Evolutionary conservation across 2,329 filamentous ascomycete species (phyloP).

Genomic region (Alternaria hordeiaustralica): DNA sequence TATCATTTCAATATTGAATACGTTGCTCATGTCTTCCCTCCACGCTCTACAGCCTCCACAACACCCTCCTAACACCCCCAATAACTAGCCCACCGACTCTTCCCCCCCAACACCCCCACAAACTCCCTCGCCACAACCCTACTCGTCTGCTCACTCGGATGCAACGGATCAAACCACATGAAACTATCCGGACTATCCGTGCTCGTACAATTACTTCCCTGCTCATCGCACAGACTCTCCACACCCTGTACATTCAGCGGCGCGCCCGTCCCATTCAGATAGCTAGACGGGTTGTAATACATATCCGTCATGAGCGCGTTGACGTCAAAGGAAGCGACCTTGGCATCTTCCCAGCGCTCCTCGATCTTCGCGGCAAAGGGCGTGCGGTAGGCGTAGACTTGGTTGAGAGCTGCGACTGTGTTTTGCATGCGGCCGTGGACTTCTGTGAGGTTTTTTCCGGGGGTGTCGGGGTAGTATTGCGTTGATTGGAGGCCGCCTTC

Average conservation of each 20-base stretch:
- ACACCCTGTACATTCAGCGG: constrained; percentile 68
- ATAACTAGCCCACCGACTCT: constrained; percentile 55
- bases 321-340: constrained; percentile 71
- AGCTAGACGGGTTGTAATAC: constrained; percentile 64
- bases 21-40: neutral
- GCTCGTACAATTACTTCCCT: constrained; percentile 47
- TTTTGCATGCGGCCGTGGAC: constrained; percentile 61
- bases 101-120: constrained; percentile 60
- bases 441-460: constrained; percentile 56
- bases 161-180: constrained; percentile 76
- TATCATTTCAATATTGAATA: neutral
- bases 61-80: constrained; percentile 34
- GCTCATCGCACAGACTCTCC: constrained; percentile 61
- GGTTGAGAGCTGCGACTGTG: constrained; percentile 58
- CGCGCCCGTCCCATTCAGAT: constrained; percentile 64
- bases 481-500: constrained; percentile 53
- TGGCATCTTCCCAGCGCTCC: constrained; percentile 60
- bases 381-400: constrained; percentile 59
- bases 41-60: neutral
- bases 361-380: constrained; percentile 54
- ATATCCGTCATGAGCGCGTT: constrained; percentile 69
- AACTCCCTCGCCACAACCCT: constrained; percentile 64
- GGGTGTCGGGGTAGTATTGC: constrained; percentile 57
- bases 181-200: constrained; percentile 61
- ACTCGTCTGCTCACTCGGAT: constrained; percentile 71